Base-by-base conservation (phyloP, 805 yeast genomes). In the Maudiozyma bulderi region DNA sequence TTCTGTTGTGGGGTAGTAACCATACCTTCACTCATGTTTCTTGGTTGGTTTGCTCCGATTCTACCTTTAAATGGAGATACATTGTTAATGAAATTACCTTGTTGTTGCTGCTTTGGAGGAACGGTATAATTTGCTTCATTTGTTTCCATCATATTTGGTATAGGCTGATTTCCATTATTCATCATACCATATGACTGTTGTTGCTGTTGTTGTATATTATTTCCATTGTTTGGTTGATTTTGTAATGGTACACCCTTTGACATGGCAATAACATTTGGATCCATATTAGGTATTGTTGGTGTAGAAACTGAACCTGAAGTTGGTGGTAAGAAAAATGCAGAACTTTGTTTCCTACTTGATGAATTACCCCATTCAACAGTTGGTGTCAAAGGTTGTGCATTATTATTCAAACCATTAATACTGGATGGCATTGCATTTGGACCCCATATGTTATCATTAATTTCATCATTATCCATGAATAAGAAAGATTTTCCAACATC, bases 391-490 rank as follows among this genome's bases (percentile, higher is more conserved):
- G 67, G 61, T 47, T 62, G 65, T 5, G 64, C 60, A 6, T 60
- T 32, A 8, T 57, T 54, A 26, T 48, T 54, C 28, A 62, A 59
- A 5, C 63, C 64, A 45, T 57, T 61, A 47, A 61, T 61, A 46
- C 62, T 58, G 8, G 64, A 53, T 10, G 66, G 60, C 28, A 63
- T 57, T 13, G 62, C 65, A 44, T 54, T 62, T 4, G 66, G 55
- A 3, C 67, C 66, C 69, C 69, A 65, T 33, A 65, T 64, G 47
- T 59, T 63, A 46, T 65, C 68, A 49, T 62, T 65, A 31, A 62
- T 60, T 33, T 62, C 68, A 50, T 62, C 67, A 44, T 58, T 61
- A 49, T 73, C 76, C 73, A 71, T 65, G 46, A 72, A 51, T 32
- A 72, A 54, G 44, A 70, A 58, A 0, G 75, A 70, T 54, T 43